Conservation (phyloP, 208 protist species). For the Trypanosoma brucei region DNA sequence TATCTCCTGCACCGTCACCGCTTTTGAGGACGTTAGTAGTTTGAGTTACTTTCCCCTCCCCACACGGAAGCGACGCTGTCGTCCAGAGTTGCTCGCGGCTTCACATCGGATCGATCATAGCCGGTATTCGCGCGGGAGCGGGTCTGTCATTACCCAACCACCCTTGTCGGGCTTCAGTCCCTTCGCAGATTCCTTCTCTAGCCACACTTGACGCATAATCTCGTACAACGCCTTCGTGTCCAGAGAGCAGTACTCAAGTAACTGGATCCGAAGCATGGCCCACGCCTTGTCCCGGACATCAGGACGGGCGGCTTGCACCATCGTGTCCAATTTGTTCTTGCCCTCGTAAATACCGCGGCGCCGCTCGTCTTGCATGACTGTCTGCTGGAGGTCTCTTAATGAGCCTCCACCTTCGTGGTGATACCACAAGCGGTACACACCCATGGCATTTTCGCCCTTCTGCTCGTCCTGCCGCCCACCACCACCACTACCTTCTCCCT, state of each 20-base stretch:
- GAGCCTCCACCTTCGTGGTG: constrained; percentile 81
- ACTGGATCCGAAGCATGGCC: constrained; percentile 73
- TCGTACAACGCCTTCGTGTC: constrained; percentile 86
- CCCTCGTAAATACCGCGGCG: neutral
- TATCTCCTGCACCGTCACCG: too few relatives aligned
- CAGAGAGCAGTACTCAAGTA: constrained; percentile 89
- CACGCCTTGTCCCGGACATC: constrained; percentile 66
- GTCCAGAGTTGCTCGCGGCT: too few relatives aligned
- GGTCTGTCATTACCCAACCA: constrained; percentile 74
- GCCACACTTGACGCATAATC: constrained; percentile 83
- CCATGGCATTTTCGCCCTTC: constrained; percentile 89
- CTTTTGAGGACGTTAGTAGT: neutral
- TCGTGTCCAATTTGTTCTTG: neutral
- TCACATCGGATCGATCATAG: constrained; percentile 7
- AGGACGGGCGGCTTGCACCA: constrained; percentile 16
- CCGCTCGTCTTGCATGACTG: neutral
- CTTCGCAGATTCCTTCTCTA: constrained; percentile 44
- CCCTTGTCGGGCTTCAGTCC: constrained; percentile 61
- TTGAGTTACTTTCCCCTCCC: neutral
- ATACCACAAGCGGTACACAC: constrained; percentile 84
- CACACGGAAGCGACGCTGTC: neutral
- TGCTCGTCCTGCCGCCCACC: constrained; percentile 40
- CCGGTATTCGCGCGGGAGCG: constrained; percentile 46
- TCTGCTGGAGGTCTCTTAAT: constrained; percentile 61
- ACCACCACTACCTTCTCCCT: constrained; percentile 8